Base-by-base conservation (phyloP, 2,329 filamentous ascomycete species). In the Dendryphion nanum region DNA sequence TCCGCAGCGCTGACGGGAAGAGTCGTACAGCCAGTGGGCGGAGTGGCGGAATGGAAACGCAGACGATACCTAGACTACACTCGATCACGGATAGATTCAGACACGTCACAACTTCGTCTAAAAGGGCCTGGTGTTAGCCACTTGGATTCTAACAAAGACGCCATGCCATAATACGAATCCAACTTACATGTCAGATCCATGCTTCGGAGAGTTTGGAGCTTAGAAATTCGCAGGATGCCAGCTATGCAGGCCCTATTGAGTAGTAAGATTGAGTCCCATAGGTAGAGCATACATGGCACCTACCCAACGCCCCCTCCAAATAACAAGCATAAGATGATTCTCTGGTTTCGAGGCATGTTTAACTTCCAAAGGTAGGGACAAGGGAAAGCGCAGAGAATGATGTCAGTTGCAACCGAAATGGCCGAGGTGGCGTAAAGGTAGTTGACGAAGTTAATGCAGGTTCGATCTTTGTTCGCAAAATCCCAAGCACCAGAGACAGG, bases 21-120 rank as follows among this genome's bases (percentile, higher is more conserved):
- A 61, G 15, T 5, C 36, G 44, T 4, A 35, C 40, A 5, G 40
- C 45, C 12, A 59, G 36, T 1, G 57, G 56, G 28, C 56, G 55
- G 32, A 61, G 47, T 20, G 57, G 30, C 13, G 56, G 51, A 5
- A 59, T 53, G 36, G 51, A 56, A 33, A 61, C 50, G 21, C 50
- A 55, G 18, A 57, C 50, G 32, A 61, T 61, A 4, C 53, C 56
- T 3, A 61, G 32, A 29, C 47, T 53, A 34, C 57, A 59, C 37
- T 61, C 57, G n/a, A 56, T 48, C 6, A 60, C 47, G 10, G 55
- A 50, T 18, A 58, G 33, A 14, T 53, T 52, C 4, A 59, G 49
- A 16, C 38, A 47, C 4, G 49, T 44, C 14, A 57, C 56, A 18
- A 30, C 40, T 37, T 47, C 14, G 33, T 49, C 55, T 60, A 26